Evolutionary conservation across 2,329 filamentous ascomycete species (phyloP).

Genomic region (Volutella citrinella): DNA sequence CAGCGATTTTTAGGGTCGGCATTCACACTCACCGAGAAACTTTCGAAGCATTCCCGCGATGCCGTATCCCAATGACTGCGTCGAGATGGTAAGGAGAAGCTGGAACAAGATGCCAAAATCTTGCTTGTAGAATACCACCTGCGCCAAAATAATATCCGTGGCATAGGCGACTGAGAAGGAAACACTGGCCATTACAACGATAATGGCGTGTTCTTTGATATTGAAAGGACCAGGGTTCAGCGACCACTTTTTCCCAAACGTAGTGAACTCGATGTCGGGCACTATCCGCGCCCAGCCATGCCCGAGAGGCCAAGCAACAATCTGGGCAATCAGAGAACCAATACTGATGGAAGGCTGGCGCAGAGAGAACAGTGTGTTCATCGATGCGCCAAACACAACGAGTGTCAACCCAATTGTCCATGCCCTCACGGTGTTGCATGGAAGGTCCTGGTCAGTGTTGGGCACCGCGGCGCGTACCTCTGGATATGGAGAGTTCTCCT

Average conservation of each 20-base stretch:
- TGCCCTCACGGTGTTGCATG: conserved; percentile 63
- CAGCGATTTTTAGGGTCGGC: rapidly evolving
- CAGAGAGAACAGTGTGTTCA: conserved; percentile 63
- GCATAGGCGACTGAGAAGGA: conserved; percentile 69
- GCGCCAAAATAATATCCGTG: conserved; percentile 70
- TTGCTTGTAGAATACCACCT: conserved; percentile 69
- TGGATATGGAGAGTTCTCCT: conserved; percentile 58
- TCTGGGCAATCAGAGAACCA: conserved; percentile 59
- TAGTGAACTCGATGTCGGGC: conserved; percentile 46
- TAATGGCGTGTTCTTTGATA: conserved; percentile 67
- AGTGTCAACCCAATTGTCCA: conserved; percentile 61
- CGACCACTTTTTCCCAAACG: conserved; percentile 52
- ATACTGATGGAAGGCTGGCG: conserved; percentile 60
- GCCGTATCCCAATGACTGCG: conserved; percentile 67
- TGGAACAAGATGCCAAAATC: conserved; percentile 66
- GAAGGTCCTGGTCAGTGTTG: conserved; percentile 63
- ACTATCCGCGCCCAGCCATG: conserved; percentile 57
- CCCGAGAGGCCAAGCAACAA: conserved; percentile 63
- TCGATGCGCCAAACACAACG: conserved; percentile 54
- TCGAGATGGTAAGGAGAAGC: conserved; percentile 63
- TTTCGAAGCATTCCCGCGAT: conserved; percentile 66
- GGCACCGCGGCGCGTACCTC: conserved; percentile 63
- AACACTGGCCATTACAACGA: conserved; percentile 69
- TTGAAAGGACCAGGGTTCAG: conserved; percentile 70
- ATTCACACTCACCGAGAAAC: conserved; percentile 49